A percentile compares a stretch with the other conserved stretches of the same genome.
These are phyloP conservation scores for Candida tibetensis DNA, from an alignment of 805 yeast genomes.

Conservation along the genomic window DNA sequence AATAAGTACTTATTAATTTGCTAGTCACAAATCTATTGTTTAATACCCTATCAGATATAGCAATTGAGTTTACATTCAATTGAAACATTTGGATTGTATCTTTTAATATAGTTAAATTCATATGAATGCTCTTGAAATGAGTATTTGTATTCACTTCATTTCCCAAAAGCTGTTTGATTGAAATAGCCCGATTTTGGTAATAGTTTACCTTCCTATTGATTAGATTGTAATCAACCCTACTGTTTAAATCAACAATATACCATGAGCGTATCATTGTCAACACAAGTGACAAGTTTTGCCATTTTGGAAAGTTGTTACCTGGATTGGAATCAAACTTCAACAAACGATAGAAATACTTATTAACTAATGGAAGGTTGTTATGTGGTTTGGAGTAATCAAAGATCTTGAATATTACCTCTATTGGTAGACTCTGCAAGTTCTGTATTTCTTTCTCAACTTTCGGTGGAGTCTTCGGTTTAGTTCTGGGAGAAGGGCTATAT, in stretches of 20 bases:
- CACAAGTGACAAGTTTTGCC: conserved; percentile 16
- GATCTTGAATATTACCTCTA: conserved; percentile 40
- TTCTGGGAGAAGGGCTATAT: not conserved
- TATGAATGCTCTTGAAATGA: conserved; percentile 2
- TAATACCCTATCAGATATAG: conserved; percentile 4
- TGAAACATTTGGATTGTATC: not conserved
- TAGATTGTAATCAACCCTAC: conserved; percentile 12
- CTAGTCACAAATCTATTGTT: conserved; percentile 13
- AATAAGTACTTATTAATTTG: conserved; percentile 5
- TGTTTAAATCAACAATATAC: conserved; percentile 21
- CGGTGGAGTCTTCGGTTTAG: not conserved
- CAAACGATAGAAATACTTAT: conserved; percentile 24
- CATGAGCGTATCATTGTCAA: conserved; percentile 21
- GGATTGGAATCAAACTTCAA: conserved; percentile 25
- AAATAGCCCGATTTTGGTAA: conserved; percentile 7
- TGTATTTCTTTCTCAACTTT: conserved; percentile 1
- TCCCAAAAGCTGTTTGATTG: not conserved
- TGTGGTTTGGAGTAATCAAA: conserved; percentile 35
- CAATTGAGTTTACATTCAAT: conserved; percentile 1
- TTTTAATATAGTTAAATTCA: not conserved
- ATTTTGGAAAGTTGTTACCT: conserved; percentile 18
- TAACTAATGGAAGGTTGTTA: conserved; percentile 35
- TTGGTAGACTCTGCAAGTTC: conserved; percentile 36
- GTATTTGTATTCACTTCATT: not conserved
- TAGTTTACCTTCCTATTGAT: conserved; percentile 12